Base-by-base conservation (phyloP, 2,329 filamentous ascomycete species). In the Bisporella sp. region DNA sequence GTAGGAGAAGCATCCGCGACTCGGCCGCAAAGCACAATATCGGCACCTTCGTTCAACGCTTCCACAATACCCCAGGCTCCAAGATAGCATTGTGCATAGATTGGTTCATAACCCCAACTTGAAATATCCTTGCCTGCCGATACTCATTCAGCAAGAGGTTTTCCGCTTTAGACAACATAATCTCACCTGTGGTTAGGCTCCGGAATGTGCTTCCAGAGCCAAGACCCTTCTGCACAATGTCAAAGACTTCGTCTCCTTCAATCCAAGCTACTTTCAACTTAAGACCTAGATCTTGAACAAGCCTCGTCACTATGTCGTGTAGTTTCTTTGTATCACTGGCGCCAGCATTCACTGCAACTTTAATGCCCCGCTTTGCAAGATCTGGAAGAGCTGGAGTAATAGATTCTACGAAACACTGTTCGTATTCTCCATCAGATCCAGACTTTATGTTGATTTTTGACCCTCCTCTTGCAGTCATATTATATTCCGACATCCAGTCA, bases 341-440 rank as follows among this genome's bases (percentile, higher is more conserved):
- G 2, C 77, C 77, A 4, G 76, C 77, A 60, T 80, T 79, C 41
- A 77, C 67, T 33, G 76, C 68, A 11, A 79, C 68, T 53, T 74
- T 75, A 61, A 78, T 77, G 0, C 66, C 57, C 49, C 74, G 69
- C 46, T 71, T 62, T 1, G 69, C 68, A 29, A 79, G 66, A 5
- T 75, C 59, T 4, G 73, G 64, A 4, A 80, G 41, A 9, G 57
- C 58, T 2, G 57, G 57, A 8, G 45, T 47, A 7, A 60, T 31
- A 9, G 56, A 53, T 48, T 59, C 55, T 30, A 60, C 50, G 39
- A 59, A 60, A 8, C 49, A 47, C 1, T 12, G 41, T 37, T 53
- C 50, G 37, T 53, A 57, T 13, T 39, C 35, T 13, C 13, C 35
- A 39, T 9, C 9, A 11, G 35, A 39, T 9, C 35, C 35, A 39